Base-by-base conservation (phyloP, 371 early-diverging fungal genomes). In the Syncephalis plumigaleata region DNA sequence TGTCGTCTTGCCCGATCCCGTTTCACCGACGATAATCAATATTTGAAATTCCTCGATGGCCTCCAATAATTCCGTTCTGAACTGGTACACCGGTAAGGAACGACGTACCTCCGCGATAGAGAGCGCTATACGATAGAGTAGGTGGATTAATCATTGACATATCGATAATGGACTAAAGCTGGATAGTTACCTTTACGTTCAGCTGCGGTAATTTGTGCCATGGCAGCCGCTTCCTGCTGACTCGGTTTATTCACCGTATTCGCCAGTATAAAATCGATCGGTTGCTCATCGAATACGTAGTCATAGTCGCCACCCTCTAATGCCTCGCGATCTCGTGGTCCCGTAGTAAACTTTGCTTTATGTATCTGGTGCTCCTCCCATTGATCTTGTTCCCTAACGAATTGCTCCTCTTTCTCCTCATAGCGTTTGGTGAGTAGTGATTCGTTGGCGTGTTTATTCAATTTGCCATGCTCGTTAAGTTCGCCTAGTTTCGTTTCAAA, bases 1-100 rank as follows among this genome's bases (percentile, higher is more conserved):
- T 3, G 98, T 99, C 0, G 98, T 98, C 60, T 99, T 99, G 8
- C 99, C 99, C 5, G 93, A 91, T 11, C 99, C 99, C 2, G 99
- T 98, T 60, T 96, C 96, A 37, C 98, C 99, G 9, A 91, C 91
- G 50, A 99, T 81, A 52, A 98, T 75, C 9, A 96, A 51, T 0
- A 91, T 82, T 56, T 87, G 92, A 55, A 71, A 74, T n/a, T 83
- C 66, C 22, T 85, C 70, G 16, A 98, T 73, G 2, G 92, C 90
- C 0, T 79, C 68, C 21, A 98, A 51, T 8, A 98, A 62, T 9
- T 75, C 52, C 17, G 91, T 73, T 17, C 93, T 81, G 55, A 77
- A 89, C 49, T 74, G 65, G 65, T 70, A 93, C 16, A 96, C 81
- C 15, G 98, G 98, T 36, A 98, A 65, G 0, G 91, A 89, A 50